Conservation (phyloP, 2,329 filamentous ascomycete genomes). For the Talaromyces albobiverticillius region DNA sequence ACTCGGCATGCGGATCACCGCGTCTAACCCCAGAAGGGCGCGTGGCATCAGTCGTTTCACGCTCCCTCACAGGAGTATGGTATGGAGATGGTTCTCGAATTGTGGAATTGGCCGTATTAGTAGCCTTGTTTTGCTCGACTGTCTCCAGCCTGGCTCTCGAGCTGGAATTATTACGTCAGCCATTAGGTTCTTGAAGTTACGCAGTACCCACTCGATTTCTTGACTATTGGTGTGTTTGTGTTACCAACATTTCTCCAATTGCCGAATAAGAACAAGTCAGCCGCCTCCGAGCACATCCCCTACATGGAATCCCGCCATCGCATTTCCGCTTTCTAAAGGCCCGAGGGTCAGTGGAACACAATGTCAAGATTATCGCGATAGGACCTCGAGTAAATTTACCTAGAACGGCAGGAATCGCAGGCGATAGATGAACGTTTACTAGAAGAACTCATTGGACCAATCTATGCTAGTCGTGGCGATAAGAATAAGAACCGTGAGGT, state of each 20-base stretch:
- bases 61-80: too few relatives aligned
- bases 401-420: neutral
- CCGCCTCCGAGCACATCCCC: neutral
- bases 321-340: neutral
- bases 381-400: neutral
- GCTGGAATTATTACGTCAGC: neutral
- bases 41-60: too few relatives aligned
- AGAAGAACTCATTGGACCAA: too few relatives aligned
- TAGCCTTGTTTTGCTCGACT: neutral
- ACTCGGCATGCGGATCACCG: neutral
- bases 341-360: neutral
- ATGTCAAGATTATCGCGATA: neutral
- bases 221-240: too few relatives aligned
- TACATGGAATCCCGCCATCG: neutral
- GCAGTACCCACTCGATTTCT: too few relatives aligned
- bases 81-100: too few relatives aligned
- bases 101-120: too few relatives aligned
- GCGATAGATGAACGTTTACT: neutral
- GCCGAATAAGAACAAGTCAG: neutral
- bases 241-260: neutral
- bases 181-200: too few relatives aligned
- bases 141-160: neutral
- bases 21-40: too few relatives aligned
- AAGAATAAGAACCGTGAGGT: too few relatives aligned
- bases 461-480: too few relatives aligned